Percentiles rank a stretch among this genome's conserved stretches.
phyloP scores from a whole-genome alignment of 352 stramenopile species.

The Phytophthora sp. region DNA sequence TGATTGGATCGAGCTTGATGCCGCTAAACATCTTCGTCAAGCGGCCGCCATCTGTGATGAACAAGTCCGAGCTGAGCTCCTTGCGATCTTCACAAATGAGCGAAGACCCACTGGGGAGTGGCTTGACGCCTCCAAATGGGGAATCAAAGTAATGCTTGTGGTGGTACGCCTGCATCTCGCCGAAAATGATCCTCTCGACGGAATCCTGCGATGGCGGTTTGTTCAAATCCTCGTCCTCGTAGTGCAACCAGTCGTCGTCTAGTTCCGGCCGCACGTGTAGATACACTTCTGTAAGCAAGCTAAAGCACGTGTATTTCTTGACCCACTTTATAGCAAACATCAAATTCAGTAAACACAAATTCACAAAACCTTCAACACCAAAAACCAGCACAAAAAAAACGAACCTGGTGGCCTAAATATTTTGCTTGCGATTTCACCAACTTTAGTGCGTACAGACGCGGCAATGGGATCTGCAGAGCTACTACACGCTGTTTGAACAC shows the following conservation, averaged over 20 bases:
- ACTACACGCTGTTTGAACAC: constrained; percentile 57
- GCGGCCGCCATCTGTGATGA: constrained; percentile 69
- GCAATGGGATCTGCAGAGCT: constrained; percentile 67
- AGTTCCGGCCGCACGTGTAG: constrained; percentile 77
- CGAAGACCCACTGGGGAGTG: constrained; percentile 51
- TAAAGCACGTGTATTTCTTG: constrained; percentile 86
- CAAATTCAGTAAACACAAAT: constrained; percentile 1
- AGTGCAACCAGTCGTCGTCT: constrained; percentile 82
- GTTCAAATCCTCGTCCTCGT: constrained; percentile 82
- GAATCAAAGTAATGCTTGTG: constrained; percentile 87
- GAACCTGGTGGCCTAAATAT: constrained; percentile 79
- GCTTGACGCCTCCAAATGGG: constrained; percentile 47
- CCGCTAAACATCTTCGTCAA: constrained; percentile 70
- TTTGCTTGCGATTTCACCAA: constrained; percentile 87
- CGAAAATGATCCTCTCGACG: constrained; percentile 78
- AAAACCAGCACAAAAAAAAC: constrained; percentile 11
- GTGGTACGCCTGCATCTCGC: constrained; percentile 88
- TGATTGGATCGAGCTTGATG: constrained; percentile 69
- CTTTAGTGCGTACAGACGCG: constrained; percentile 80
- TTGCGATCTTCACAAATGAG: constrained; percentile 66
- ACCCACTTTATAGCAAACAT: constrained; percentile 63
- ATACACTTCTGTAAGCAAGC: constrained; percentile 80
- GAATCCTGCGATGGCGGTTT: constrained; percentile 74
- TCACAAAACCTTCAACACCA: background rate
- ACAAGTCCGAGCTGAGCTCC: constrained; percentile 59